Base-by-base conservation (phyloP, 352 stramenopile genomes). In the Pythium angustatum region DNA sequence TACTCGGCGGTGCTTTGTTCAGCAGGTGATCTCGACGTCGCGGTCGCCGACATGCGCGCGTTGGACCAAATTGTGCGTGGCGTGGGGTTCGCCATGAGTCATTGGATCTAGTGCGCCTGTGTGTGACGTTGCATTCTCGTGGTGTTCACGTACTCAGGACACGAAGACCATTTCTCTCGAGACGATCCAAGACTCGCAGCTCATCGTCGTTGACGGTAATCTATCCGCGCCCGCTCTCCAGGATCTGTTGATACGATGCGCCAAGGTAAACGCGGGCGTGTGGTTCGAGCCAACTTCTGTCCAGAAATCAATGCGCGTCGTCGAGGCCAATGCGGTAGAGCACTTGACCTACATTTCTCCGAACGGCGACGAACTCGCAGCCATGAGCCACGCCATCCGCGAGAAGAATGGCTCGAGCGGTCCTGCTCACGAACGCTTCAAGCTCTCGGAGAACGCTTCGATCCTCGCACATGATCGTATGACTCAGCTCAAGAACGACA, bases 271-370 rank as follows among this genome's bases (percentile, higher is more conserved):
- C 2, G 73, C 92, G 0, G 69, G 77, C 33, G 76, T 86, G 14
- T 90, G 83, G 83, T 96, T 96, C 44, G 88, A 96, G 68, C 85
- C 88, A 43, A 94, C 86, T 7, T 96, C 87, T 2, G 80, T 95
- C 10, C 79, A 91, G 45, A 96, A 96, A 64, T 79, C 85, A 2
- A 58, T 87, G 22, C 83, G 79, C 30, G 69, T 90, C 22, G 76
- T 91, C 3, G 72, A 88, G 11, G 79, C 75, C 31, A 55, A 64
- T 9, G 79, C 65, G 0, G 60, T 94, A 2, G 53, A 75, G 33
- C 70, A 73, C 38, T 51, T 93, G 50, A 80, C 76, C 56, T 91
- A 91, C 48, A 77, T 94, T 33, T 93, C 85, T 5, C 86, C 88
- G 3, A 96, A 95, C 50, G 73, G 66, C 17, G 85, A 93, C 40